Evolutionary conservation across 352 stramenopile species (phyloP), one percentile per base, ranked within the genome.

Genomic region (Pythium pectinolyticum): DNA sequence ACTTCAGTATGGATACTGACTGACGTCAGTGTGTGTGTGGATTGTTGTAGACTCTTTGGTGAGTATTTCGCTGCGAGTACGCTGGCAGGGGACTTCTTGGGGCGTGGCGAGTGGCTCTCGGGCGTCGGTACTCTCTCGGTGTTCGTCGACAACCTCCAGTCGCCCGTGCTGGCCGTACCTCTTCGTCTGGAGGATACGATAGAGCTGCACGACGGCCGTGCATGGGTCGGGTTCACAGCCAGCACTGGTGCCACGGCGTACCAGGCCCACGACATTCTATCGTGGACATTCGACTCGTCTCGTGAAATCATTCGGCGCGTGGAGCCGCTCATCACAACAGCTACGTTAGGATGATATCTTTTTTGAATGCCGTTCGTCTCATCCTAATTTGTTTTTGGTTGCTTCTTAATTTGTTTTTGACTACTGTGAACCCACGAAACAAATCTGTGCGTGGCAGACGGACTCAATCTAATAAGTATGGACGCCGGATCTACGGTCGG

Each of bases 221-320:
- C 89, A 4, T 98, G 79, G 73, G 88, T 98, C 0, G 94, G 94
- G n/a, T 97, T 98, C 64, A 97, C 94, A 1, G 89, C 87, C 2
- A 78, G 89, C 28, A 98, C 94, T 1, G 90, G 90, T 6, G 74
- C 66, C 46, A 72, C 70, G 0, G 84, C 86, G 27, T 98, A 84
- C 77, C 92, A 98, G 74, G 80, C 79, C 4, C 90, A 98, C 41
- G 89, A 98, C 48, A 77, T 97, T 37, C 58, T 97, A 17, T 83
- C 77, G 11, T 97, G 88, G 88, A 61, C 63, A 15, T 97, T 97
- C 48, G 61, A 77, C 6, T 86, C 75, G 24, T 72, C 91, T 10
- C 74, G 86, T 2, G 53, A 51, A 8, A 48, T 72, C 10, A 55
- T 70, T 32, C 20, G 66, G 75, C 51, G 46, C 10, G 30, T 60